Base-by-base conservation (phyloP, 441 rosid genomes). In the Kokia cookei region DNA sequence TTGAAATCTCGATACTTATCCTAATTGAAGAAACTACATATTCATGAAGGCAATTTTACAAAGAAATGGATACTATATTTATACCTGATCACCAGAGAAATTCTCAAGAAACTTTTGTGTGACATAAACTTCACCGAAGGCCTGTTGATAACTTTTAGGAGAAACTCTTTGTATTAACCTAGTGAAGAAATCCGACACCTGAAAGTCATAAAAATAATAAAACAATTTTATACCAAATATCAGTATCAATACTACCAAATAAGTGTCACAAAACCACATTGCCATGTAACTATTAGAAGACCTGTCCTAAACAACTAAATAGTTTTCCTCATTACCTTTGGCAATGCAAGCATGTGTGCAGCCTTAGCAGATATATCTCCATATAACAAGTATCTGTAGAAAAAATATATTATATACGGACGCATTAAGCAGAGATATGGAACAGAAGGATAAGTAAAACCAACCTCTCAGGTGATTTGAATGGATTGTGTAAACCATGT, bases 401-500 rank as follows among this genome's bases (percentile, higher is more conserved):
- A 71, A 32, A 68, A 35, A 74, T 50, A 32, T 14, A 17, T 22
- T 17, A 70, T 6, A 6, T 32, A 37, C 1, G 12, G n/a, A 59
- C 15, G 66, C 66, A 59, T 7, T 7, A 59, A 43, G 55, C 26
- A 37, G 60, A 43, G 66, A 73, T 64, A 53, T 55, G 26, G 63
- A 61, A 59, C 15, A 54, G 47, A 65, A 71, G 29, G 22, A 60
- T 51, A 54, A 63, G 82, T 3, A 73, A 55, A 43, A 14, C 51
- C 50, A 80, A 96, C 99, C 98, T 93, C 86, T 93, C 99, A 0
- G 97, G 98, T 77, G 97, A 84, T 73, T 90, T 96, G 78, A 96
- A 93, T 77, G 99, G 99, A 87, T 96, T 96, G 84, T 92, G 99
- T 19, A 96, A 78, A 72, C 98, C 99, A 86, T 92, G 97, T 85